Evolutionary conservation across 257 asterid genomes (phyloP).

Genomic region (Buddleja alternifolia): DNA sequence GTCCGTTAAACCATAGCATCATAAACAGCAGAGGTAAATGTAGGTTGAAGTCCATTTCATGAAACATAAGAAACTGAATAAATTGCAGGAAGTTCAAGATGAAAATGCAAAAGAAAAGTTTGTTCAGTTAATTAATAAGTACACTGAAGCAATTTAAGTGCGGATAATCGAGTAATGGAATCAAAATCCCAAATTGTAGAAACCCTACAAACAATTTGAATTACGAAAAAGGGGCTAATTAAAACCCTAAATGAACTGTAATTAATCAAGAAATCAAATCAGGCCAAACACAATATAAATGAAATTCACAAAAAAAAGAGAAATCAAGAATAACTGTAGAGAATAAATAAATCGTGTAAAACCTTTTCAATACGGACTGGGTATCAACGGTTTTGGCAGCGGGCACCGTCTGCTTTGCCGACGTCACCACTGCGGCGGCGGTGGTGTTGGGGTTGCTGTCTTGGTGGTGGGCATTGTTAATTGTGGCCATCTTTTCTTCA

Average conservation of each 20-base stretch:
- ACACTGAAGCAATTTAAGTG: not conserved
- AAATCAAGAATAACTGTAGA: slow-evolving; percentile 12
- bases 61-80: not conserved
- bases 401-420: slow-evolving; percentile 46
- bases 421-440: slow-evolving; percentile 32
- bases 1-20: not conserved
- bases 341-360: slow-evolving; percentile 22
- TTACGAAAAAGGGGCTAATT: not conserved
- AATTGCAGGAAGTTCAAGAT: not conserved
- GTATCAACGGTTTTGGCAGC: slow-evolving; percentile 48
- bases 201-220: not conserved
- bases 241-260: not conserved
- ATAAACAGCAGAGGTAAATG: not conserved
- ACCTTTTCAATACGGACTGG: slow-evolving; percentile 63
- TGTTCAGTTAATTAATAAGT: not conserved
- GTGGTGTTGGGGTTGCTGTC: slow-evolving; percentile 67
- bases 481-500: slow-evolving; percentile 50
- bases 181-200: not conserved
- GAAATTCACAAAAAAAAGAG: not conserved
- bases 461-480: slow-evolving; percentile 50
- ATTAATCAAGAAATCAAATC: not conserved
- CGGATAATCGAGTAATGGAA: not conserved
- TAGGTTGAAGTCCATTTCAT: not conserved
- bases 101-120: not conserved
- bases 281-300: too few species aligned